Evolutionary conservation across 306 rosid genomes (phyloP), one percentile per base, ranked within the genome.

Genomic region (Bauhinia variegata): DNA sequence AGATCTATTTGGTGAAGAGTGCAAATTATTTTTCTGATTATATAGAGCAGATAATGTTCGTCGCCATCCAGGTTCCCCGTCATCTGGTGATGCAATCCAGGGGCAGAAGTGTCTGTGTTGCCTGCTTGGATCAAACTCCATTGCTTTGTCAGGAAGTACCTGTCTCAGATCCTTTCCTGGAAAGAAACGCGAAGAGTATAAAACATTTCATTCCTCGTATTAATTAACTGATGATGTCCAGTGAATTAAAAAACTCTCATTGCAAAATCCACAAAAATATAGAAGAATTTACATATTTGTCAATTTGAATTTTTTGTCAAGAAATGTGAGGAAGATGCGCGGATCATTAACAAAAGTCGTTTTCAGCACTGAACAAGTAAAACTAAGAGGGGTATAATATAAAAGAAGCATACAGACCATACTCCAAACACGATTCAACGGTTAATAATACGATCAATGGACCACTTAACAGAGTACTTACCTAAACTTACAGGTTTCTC

Each of bases 31-130:
- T 65, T 79, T 79, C 73, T 76, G 89, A 75, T 78, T 78, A 54
- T 71, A 76, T 66, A 90, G 76, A 71, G 99, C 97, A 68, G 79
- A 81, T 63, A 86, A 72, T 34, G 95, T 86, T 74, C 85, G 99
- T 79, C 83, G 68, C 99, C 97, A 93, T 67, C 97, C 99, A 55
- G 99, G 92, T 57, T 83, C 85, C 30, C 60, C 87, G 15, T 65
- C 75, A 63, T 76, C 78, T 34, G 72, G 70, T 0, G 86, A 78
- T 47, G 89, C 78, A 80, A 90, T 86, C 99, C 99, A 93, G n/a
- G 97, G 91, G 81, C 99, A 93, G 81, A 90, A 93, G 77, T 88
- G 82, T 66, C 96, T 82, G 70, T 93, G 99, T 82, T 90, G 99
- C 87, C 81, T 82, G 75, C 90, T 80, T 83, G 99, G 89, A 67